phyloP scores from a whole-genome alignment of 2,329 filamentous ascomycete genomes.

The Akanthomyces uredinophilus region DNA sequence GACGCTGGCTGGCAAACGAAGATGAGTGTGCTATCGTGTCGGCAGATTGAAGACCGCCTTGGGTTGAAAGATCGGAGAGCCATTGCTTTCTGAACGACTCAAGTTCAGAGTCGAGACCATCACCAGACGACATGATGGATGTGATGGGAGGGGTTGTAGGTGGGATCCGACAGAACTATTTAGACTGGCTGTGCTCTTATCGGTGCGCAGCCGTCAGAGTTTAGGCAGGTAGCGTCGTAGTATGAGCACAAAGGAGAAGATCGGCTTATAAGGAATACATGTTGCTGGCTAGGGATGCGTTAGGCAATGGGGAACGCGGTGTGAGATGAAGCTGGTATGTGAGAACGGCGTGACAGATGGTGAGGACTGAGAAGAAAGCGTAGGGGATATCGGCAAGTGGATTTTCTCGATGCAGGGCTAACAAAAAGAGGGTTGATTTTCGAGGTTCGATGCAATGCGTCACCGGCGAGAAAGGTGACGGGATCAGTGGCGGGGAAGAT shows the following conservation, averaged over 20 bases:
- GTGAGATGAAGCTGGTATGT: background rate
- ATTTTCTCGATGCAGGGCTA: background rate
- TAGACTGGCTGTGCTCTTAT: background rate
- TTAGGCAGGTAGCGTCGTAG: background rate
- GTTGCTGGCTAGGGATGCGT: background rate
- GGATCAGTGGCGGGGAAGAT: background rate
- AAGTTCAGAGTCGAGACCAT: constrained; percentile 59
- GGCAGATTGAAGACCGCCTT: background rate
- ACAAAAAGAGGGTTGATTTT: background rate
- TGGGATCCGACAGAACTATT: background rate
- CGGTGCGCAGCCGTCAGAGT: background rate
- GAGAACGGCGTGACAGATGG: background rate
- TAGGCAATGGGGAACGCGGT: background rate
- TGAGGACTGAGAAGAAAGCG: background rate
- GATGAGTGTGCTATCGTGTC: background rate
- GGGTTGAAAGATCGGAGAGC: constrained; percentile 69
- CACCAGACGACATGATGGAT: constrained; percentile 17
- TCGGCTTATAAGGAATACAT: background rate
- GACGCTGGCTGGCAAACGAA: background rate
- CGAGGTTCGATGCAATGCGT: constrained; percentile 7
- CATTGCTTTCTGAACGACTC: constrained; percentile 82
- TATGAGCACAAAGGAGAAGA: background rate
- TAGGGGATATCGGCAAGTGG: constrained; percentile 1
- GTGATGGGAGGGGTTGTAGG: background rate
- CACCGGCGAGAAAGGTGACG: constrained; percentile 4